phyloP scores from a whole-genome alignment of 2,329 filamentous ascomycete species.

The Fusarium coffeatum region DNA sequence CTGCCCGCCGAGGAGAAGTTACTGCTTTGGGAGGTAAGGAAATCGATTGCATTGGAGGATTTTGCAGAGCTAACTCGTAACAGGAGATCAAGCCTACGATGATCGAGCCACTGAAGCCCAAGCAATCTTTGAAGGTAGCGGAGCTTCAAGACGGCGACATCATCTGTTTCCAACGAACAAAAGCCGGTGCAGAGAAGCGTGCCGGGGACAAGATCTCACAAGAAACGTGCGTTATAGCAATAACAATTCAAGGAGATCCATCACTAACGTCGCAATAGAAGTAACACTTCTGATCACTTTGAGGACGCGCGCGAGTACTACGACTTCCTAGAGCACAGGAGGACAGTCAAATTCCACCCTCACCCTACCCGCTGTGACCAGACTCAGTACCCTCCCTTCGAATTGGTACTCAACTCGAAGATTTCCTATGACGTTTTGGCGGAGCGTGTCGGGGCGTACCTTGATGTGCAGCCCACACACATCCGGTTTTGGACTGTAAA shows the following conservation, averaged over 20 bases:
- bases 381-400: conserved; percentile 74
- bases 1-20: conserved; percentile 71
- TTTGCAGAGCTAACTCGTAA: conserved; percentile 13
- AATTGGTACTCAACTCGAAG: conserved; percentile 84
- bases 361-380: conserved; percentile 68
- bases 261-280: conserved; percentile 31
- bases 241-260: neutral
- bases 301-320: conserved; percentile 88
- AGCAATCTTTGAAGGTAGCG: conserved; percentile 87
- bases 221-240: conserved; percentile 48
- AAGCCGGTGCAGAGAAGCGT: conserved; percentile 51
- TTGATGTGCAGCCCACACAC: conserved; percentile 85
- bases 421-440: conserved; percentile 90
- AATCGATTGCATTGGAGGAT: neutral
- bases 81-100: conserved; percentile 96
- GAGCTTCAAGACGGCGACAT: conserved; percentile 98
- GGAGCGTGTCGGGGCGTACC: conserved; percentile 81
- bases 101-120: conserved; percentile 94
- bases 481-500: conserved; percentile 92
- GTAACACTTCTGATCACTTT: conserved; percentile 60
- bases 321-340: conserved; percentile 89
- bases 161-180: conserved; percentile 85
- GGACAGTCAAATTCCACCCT: conserved; percentile 81
- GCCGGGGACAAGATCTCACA: conserved; percentile 46
- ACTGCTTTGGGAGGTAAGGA: conserved; percentile 78